Percentiles rank a stretch among this genome's conserved stretches.
phyloP scores from a whole-genome alignment of 768 basidiomycete genomes.

The Lentinula sp. region DNA sequence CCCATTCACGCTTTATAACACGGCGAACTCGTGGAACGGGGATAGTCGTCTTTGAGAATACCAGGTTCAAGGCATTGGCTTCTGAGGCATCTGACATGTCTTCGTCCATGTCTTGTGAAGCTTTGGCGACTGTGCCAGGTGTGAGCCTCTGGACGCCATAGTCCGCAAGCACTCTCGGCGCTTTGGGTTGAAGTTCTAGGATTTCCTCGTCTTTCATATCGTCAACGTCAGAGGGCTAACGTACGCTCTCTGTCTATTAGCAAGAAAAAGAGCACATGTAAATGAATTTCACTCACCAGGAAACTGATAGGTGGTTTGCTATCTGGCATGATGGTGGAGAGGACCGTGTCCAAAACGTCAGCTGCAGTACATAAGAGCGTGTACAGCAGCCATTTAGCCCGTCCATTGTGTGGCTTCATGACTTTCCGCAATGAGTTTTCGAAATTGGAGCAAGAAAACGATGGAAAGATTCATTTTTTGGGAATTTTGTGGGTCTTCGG shows the following conservation, averaged over 20 bases:
- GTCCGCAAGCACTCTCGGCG: not conserved
- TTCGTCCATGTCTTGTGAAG: not conserved
- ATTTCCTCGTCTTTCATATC: not conserved
- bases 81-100: not conserved
- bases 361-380: not conserved
- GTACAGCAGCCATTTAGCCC: not conserved
- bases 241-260: no score
- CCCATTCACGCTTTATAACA: slow-evolving; percentile 7
- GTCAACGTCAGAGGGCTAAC: not conserved
- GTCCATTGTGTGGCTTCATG: no score
- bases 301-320: not conserved
- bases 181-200: not conserved
- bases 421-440: no score
- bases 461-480: no score
- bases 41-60: slow-evolving; percentile 11
- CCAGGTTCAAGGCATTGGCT: not conserved
- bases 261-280: no score
- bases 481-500: no score
- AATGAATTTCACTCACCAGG: no score
- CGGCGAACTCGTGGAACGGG: slow-evolving; percentile 14
- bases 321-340: not conserved
- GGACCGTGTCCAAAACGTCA: not conserved
- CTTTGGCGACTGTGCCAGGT: not conserved
- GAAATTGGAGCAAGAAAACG: no score
- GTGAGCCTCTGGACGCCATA: not conserved